These are phyloP conservation scores for Rosa rugosa DNA, from an alignment of 306 rosid genomes.

Conservation along the genomic window DNA sequence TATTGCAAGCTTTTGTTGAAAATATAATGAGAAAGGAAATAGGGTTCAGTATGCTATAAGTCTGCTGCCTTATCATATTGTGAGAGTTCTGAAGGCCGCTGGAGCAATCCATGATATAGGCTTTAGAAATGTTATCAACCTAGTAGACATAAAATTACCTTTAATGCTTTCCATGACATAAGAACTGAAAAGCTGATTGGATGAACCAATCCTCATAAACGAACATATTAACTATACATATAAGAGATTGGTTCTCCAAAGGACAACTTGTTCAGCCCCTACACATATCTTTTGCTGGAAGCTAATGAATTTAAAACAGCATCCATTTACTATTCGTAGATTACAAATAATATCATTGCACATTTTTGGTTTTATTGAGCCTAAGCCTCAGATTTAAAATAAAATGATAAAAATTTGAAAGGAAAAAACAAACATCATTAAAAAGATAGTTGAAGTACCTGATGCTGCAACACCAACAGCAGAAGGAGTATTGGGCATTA, in stretches of 20 bases:
- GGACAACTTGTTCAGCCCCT: not conserved
- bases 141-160: not conserved
- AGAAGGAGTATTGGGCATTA: slow-evolving; percentile 85
- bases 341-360: not conserved
- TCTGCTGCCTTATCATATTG: too few relatives aligned
- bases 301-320: not conserved
- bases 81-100: too few relatives aligned
- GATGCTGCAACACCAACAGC: slow-evolving; percentile 80
- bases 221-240: not conserved
- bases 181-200: not conserved
- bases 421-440: not conserved
- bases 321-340: too few relatives aligned
- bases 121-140: not conserved
- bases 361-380: not conserved
- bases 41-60: not conserved
- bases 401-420: not conserved
- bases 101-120: not conserved
- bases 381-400: not conserved
- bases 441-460: slow-evolving; percentile 38
- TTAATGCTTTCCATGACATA: not conserved
- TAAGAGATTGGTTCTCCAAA: not conserved
- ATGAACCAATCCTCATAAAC: not conserved
- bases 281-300: not conserved
- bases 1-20: not conserved
- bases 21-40: not conserved